These are phyloP conservation scores for Phragmites australis DNA, from an alignment of 176 grass and related monocot genomes.

Conservation along the genomic window DNA sequence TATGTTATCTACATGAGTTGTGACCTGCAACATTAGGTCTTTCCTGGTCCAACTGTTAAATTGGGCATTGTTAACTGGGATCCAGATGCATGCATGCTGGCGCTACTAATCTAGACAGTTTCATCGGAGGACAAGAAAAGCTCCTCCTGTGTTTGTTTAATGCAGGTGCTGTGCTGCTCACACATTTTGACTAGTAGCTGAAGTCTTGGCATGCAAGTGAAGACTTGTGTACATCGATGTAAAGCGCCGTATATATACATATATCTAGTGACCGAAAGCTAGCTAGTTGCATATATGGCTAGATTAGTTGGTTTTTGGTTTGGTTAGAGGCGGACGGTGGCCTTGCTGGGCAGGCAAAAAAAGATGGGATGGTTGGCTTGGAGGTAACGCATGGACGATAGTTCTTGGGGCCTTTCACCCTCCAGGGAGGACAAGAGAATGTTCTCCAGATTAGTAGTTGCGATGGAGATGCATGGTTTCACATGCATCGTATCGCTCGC, in stretches of 20 bases:
- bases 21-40: slow-evolving; percentile 23
- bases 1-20: slow-evolving; percentile 20
- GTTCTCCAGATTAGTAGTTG: slow-evolving; percentile 50
- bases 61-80: slow-evolving; percentile 37
- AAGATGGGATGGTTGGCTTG: slow-evolving; percentile 34
- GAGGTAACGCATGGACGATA: slow-evolving; percentile 44
- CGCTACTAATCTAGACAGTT: slow-evolving; percentile 1
- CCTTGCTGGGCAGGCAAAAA: slow-evolving; percentile 14
- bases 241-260: background rate
- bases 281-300: background rate
- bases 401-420: slow-evolving; percentile 38
- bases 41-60: slow-evolving; percentile 34
- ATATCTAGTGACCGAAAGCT: slow-evolving; percentile 21
- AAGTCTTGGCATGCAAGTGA: slow-evolving; percentile 38
- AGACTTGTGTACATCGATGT: background rate
- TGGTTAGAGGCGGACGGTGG: background rate
- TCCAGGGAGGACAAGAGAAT: slow-evolving; percentile 45
- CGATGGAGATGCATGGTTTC: slow-evolving; percentile 33
- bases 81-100: slow-evolving; percentile 14
- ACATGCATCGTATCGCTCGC: slow-evolving; percentile 4
- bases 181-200: slow-evolving; percentile 45
- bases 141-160: background rate
- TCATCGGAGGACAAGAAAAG: background rate
- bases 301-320: slow-evolving; percentile 26
- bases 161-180: slow-evolving; percentile 7